A percentile compares a stretch with the other conserved stretches of the same genome.
These are phyloP conservation scores for Aspergillus fumigatiaffinis DNA, from an alignment of 2,329 filamentous ascomycete species.

Conservation along the genomic window DNA sequence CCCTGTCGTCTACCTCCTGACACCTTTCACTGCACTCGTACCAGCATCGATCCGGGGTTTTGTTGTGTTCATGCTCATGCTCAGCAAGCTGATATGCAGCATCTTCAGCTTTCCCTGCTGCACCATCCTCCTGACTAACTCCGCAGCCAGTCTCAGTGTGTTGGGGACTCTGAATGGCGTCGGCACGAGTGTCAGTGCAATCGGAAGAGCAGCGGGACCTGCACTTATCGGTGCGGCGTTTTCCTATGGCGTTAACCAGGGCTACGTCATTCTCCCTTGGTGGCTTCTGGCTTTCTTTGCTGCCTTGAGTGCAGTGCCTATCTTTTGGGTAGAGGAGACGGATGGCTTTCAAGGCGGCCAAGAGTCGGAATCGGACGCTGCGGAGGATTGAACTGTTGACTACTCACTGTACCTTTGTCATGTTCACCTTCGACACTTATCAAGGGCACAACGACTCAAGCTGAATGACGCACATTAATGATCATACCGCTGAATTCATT, in stretches of 20 bases:
- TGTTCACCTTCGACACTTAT: not conserved
- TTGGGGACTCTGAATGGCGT: slow-evolving; percentile 89
- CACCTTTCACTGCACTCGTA: slow-evolving; percentile 72
- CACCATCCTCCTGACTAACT: slow-evolving; percentile 89
- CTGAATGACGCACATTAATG: not conserved
- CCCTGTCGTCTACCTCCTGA: slow-evolving; percentile 73
- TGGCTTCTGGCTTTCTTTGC: slow-evolving; percentile 69
- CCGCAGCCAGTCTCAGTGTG: slow-evolving; percentile 67
- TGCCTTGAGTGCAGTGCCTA: slow-evolving; percentile 63
- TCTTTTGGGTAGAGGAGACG: slow-evolving; percentile 70
- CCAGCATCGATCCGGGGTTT: slow-evolving; percentile 52
- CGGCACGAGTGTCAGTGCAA: slow-evolving; percentile 74
- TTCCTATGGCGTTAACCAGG: slow-evolving; percentile 68
- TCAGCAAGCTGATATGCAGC: slow-evolving; percentile 68
- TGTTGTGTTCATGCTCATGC: slow-evolving; percentile 62
- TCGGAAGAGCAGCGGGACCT: slow-evolving; percentile 77
- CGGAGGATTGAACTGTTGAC: slow-evolving; percentile 7
- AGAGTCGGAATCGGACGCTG: slow-evolving; percentile 26
- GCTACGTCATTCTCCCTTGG: slow-evolving; percentile 76
- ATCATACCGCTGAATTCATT: not conserved
- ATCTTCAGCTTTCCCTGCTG: slow-evolving; percentile 87
- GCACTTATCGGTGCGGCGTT: slow-evolving; percentile 70
- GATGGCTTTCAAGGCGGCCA: slow-evolving; percentile 57
- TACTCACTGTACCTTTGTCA: not conserved
- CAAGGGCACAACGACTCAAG: not conserved